phyloP scores from a whole-genome alignment of 2,329 filamentous ascomycete genomes.

The Cladosporium halotolerans region DNA sequence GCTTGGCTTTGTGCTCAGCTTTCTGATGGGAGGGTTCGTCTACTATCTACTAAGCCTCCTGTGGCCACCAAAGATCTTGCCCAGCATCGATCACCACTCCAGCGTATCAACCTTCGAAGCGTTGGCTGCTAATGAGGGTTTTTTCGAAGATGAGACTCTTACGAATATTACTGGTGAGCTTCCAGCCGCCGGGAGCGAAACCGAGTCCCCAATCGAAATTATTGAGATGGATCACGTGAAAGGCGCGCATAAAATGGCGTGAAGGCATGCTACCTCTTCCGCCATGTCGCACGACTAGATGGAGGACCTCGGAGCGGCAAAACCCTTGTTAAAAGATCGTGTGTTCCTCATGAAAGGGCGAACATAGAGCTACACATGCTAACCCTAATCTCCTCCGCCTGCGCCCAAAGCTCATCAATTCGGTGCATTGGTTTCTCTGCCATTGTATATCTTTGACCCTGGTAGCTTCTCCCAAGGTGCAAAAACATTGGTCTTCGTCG shows the following conservation, averaged over 20 bases:
- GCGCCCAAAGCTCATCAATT: neutral
- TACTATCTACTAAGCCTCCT: slow-evolving; percentile 4
- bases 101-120: neutral
- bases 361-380: too few relatives aligned
- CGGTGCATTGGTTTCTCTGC: slow-evolving; percentile 25
- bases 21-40: slow-evolving; percentile 3
- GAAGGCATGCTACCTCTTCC: too few relatives aligned
- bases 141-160: slow-evolving; percentile 2
- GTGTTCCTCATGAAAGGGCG: too few relatives aligned
- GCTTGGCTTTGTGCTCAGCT: slow-evolving; percentile 6
- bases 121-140: slow-evolving; percentile 1
- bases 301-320: too few relatives aligned
- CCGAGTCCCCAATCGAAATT: too few relatives aligned
- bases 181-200: too few relatives aligned
- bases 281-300: too few relatives aligned
- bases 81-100: neutral
- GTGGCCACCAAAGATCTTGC: neutral
- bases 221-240: too few relatives aligned
- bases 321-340: too few relatives aligned
- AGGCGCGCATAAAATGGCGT: too few relatives aligned
- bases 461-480: slow-evolving; percentile 28
- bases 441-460: slow-evolving; percentile 14
- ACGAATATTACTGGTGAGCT: neutral
- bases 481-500: slow-evolving; percentile 30
- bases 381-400: too few relatives aligned